Base-by-base conservation (phyloP, 2,329 filamentous ascomycete species). In the Fusarium lyarnte region DNA sequence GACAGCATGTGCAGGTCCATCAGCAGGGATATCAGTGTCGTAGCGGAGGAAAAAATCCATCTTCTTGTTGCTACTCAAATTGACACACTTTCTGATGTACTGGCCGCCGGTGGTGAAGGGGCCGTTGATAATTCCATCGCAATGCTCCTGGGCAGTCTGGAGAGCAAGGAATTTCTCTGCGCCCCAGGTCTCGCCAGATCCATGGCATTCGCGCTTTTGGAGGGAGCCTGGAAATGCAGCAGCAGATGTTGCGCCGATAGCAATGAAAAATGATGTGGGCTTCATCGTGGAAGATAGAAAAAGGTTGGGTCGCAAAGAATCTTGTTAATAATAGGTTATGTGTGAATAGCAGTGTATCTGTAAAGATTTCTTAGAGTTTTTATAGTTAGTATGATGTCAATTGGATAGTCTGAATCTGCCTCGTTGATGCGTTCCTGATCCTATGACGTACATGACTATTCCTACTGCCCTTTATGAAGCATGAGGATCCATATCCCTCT, bases 271-370 rank as follows among this genome's bases (percentile, higher is more conserved):
- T 0, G 25, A 29, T n/a, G 19, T 21, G 8, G 21, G 4, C 13
- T 29, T 46, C 25, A 46, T 46, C 3, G 6, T n/a, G 1, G 13
- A 4, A n/a, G 13, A 29, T 46, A 8, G 2, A 4, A 1, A 2
- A 29, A 8, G 3, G 13, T 21, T 16, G 6, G 8, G 19, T 16
- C 10, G 25, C 5, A 29, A 46, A 21, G 1, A 29, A 8, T 29
- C 2, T 29, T n/a, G 6, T n/a, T 10, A 3, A 14, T 27, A 9
- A 5, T 4, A 0, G 5, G 25, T 21, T 16, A n/a, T 46, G 4
- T n/a, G 19, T 16, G 19, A n/a, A 46, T 16, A 29, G 19, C 2
- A 21, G 4, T 31, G 8, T 14, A 10, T 21, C 3, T 21, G 8
- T 3, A 46, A 25, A 29, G 4, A 3, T 11, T 25, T 29, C 43